Evolutionary conservation across 225 moss, liverwort and hornwort genomes (phyloP), one percentile per base, ranked within the genome.

Genomic region (Straminergon stramineum): DNA sequence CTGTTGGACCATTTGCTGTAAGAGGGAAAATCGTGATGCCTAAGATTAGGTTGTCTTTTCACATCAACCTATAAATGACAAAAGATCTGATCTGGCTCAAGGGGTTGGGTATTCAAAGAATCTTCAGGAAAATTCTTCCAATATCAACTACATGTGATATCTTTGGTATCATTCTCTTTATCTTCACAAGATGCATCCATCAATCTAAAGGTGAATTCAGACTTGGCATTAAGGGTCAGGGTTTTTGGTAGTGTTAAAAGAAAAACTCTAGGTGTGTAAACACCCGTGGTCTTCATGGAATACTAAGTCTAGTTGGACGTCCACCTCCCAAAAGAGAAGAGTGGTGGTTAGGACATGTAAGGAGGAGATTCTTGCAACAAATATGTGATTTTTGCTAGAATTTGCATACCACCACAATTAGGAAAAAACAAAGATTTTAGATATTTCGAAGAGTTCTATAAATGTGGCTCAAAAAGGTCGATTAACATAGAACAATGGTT

Each of bases 231-330:
- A 19, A 67, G 5, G 19, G 20, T 35, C 6, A 35, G 1, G 11
- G 5, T 67, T 67, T 67, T 10, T 6, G 11, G 1, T 3, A 35
- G 3, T 9, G 2, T 5, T 35, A 10, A 1, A n/a, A 12, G 3
- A 11, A 21, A 28, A 21, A 6, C 0, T n/a, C 1, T 12, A 0
- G 6, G 6, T 2, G 4, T 68, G 3, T 18, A 34, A 12, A 22
- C 8, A 10, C 2, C 22, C n/a, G 11, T 21, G 13, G 12, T 69
- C 22, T 69, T 68, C 23, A 23, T 4, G 1, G 7, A 69, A 69
- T 37, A 37, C 1, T 0, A 1, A 37, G 37, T 22, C 22, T n/a
- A 12, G 6, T 2, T 20, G 9, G 6, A 20, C 0, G 11, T 8
- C 5, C 20, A 67, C 37, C 1, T 67, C 6, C 3, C 2, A 37